Evolutionary conservation across 176 grass and related monocot species (phyloP), one percentile per base, ranked within the genome.

Genomic region (Leersia perrieri): DNA sequence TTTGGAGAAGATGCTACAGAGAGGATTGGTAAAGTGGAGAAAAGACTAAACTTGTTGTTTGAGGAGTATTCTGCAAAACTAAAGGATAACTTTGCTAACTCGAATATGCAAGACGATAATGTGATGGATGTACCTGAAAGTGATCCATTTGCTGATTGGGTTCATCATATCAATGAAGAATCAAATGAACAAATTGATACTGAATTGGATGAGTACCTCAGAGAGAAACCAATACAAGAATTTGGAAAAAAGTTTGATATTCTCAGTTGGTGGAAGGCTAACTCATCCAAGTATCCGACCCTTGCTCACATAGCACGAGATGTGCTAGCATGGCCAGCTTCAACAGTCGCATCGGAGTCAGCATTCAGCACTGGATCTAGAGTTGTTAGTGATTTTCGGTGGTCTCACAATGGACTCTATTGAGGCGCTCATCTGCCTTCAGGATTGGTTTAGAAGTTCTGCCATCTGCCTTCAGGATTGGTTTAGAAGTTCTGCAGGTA

Each of bases 161-260:
- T n/a, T 31, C 11, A 61, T 4, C 27, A 81, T 33, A 10, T 70
- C 5, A 80, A 7, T 60, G 28, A 29, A 9, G 27, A 69, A 22
- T 11, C 12, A 2, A 14, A 60, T 58, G 20, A 22, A n/a, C 9
- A 39, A 68, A 26, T 40, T 8, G 51, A 7, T 5, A 39, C 47
- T 5, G 23, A 80, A 70, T 14, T 70, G 12, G 65, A 80, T 36
- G 26, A 22, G 36, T 80, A 80, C 66, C 38, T 80, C 15, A 58
- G 30, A 12, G 47, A 80, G 22, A 58, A 41, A 1, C 78, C 65
- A 13, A 38, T 70, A 58, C 4, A 68, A 1, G 9, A 7, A 38
- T 38, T 5, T 41, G 3, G 39, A 2, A 23, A 80, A 16, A 39
- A 39, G 9, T 32, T 78, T n/a, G 26, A 65, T 12, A 32, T 65